Evolutionary conservation across 2,329 filamentous ascomycete genomes (phyloP).

Genomic region (Sporothrix luriei): DNA sequence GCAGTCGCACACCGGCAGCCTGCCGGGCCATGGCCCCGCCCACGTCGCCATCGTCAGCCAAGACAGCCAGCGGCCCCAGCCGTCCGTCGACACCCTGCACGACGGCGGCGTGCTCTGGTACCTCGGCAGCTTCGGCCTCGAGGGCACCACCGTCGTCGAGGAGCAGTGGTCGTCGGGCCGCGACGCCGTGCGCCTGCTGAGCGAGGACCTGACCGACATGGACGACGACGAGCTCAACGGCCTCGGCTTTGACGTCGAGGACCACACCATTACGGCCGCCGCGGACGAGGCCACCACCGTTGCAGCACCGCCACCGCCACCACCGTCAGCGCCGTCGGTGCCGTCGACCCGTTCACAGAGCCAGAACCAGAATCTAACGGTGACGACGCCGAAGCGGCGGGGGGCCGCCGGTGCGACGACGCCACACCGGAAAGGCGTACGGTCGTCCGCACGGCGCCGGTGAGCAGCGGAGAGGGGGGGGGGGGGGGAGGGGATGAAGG

Average conservation of each 20-base stretch:
- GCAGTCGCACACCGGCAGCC: constrained; percentile 61
- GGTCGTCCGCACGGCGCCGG: constrained; percentile 42
- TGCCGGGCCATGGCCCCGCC: constrained; percentile 37
- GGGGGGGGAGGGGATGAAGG: background rate
- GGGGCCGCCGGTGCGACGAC: background rate
- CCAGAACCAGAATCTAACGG: constrained; percentile 4
- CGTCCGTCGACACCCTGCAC: constrained; percentile 56
- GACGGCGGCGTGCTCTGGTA: constrained; percentile 88
- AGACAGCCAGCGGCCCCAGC: constrained; percentile 41
- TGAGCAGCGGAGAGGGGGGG: constrained; percentile 32
- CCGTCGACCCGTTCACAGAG: constrained; percentile 9
- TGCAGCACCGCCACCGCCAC: background rate
- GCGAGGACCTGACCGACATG: constrained; percentile 86
- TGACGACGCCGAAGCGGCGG: constrained; percentile 29
- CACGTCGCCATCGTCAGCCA: constrained; percentile 34
- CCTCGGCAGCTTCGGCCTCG: constrained; percentile 74
- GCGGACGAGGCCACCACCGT: constrained; percentile 5
- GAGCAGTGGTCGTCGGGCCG: constrained; percentile 68
- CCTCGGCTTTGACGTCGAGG: constrained; percentile 59
- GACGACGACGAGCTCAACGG: constrained; percentile 87
- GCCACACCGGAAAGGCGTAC: constrained; percentile 41
- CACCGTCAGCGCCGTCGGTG: background rate
- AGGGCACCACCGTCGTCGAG: constrained; percentile 77
- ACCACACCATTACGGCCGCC: constrained; percentile 48
- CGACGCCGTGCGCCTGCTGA: constrained; percentile 68